Percentiles rank a stretch among this genome's conserved stretches.
phyloP scores from a whole-genome alignment of 2,329 filamentous ascomycete species.

The Nothophaeocryptopus gaeumannii region DNA sequence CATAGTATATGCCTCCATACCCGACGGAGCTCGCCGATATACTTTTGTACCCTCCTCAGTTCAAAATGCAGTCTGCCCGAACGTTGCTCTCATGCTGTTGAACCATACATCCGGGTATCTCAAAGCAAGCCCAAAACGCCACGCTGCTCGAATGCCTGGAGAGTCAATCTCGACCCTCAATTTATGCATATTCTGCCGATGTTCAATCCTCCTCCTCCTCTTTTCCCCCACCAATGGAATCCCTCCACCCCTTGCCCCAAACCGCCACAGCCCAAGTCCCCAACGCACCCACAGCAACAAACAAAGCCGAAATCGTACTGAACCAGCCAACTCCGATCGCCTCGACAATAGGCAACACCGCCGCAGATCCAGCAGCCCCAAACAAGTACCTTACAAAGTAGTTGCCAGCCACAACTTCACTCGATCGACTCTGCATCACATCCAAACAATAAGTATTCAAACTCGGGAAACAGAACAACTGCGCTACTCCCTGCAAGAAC shows the following conservation, averaged over 20 bases:
- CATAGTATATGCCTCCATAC: too few species aligned
- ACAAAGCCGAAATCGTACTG: constrained; percentile 63
- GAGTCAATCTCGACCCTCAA: not conserved
- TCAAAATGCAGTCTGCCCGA: too few species aligned
- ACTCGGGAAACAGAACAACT: constrained; percentile 72
- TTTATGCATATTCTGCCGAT: too few species aligned
- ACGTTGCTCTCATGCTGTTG: too few species aligned
- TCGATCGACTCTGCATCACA: constrained; percentile 68
- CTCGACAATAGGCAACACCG: constrained; percentile 71
- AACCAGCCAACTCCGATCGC: constrained; percentile 79
- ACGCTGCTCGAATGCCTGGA: not conserved
- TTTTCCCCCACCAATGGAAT: constrained; percentile 19
- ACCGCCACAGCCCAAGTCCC: constrained; percentile 46
- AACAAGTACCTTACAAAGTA: constrained; percentile 76
- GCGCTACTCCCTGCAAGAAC: constrained; percentile 71
- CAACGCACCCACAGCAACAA: constrained; percentile 48
- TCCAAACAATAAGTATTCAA: constrained; percentile 80
- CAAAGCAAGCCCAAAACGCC: constrained; percentile 5
- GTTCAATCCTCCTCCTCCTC: constrained; percentile 12
- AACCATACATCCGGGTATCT: not conserved
- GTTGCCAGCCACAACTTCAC: constrained; percentile 72
- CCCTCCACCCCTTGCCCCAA: constrained; percentile 25
- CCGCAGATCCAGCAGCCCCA: constrained; percentile 66
- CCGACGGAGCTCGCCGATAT: too few species aligned
- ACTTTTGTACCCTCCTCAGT: too few species aligned